phyloP scores from a whole-genome alignment of 2,329 filamentous ascomycete genomes.

The Mycosphaerella sp. region DNA sequence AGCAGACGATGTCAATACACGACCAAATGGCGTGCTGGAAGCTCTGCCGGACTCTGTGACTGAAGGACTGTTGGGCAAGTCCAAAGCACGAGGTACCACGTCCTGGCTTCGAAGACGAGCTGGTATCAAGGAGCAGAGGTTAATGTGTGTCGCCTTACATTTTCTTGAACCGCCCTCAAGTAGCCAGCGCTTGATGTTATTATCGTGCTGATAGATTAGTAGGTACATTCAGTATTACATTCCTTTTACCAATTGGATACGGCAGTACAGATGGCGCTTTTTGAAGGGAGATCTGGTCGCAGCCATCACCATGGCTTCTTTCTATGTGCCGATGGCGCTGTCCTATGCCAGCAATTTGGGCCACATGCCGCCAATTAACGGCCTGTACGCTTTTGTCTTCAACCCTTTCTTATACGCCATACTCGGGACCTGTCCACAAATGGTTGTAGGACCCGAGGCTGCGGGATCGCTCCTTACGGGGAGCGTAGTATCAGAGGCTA shows the following conservation, averaged over 20 bases:
- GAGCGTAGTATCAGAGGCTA: conserved; percentile 71
- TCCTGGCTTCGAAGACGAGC: conserved; percentile 64
- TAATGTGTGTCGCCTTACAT: conserved; percentile 56
- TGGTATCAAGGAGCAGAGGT: conserved; percentile 64
- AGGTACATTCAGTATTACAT: conserved; percentile 93
- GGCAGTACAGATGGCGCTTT: conserved; percentile 76
- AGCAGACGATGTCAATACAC: conserved; percentile 18
- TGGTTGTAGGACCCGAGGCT: conserved; percentile 92
- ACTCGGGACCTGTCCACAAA: conserved; percentile 82
- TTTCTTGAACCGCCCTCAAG: background rate
- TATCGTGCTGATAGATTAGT: conserved; percentile 18
- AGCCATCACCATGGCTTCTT: conserved; percentile 92
- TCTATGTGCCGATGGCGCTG: conserved; percentile 95
- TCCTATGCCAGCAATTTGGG: conserved; percentile 89
- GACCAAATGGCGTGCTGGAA: conserved; percentile 36
- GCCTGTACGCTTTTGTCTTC: conserved; percentile 89
- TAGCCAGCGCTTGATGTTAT: conserved; percentile 3
- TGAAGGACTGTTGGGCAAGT: conserved; percentile 40
- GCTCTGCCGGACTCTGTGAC: conserved; percentile 40
- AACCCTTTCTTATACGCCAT: conserved; percentile 87
- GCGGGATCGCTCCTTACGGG: conserved; percentile 87
- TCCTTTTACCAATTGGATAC: conserved; percentile 83
- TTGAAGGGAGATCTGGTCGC: conserved; percentile 80
- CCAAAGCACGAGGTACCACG: conserved; percentile 65
- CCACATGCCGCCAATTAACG: conserved; percentile 88